Evolutionary conservation across 164 flowering plant genomes (phyloP).

Genomic region (Houttuynia cordata): DNA sequence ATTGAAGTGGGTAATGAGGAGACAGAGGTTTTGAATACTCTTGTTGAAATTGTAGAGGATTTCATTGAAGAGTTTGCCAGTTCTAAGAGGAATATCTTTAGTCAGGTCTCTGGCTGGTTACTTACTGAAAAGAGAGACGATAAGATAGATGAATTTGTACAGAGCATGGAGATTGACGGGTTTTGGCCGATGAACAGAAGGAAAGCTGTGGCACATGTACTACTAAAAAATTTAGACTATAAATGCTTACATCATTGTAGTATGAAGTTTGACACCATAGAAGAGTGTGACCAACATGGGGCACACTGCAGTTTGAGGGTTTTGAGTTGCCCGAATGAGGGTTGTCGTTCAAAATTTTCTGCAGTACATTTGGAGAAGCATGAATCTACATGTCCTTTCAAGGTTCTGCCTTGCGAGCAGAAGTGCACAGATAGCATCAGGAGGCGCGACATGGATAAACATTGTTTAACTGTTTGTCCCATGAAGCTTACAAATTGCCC

Average conservation of each 20-base stretch:
- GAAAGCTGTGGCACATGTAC: slow-evolving; percentile 38
- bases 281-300: slow-evolving; percentile 43
- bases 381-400: slow-evolving; percentile 57
- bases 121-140: slow-evolving; percentile 85
- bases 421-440: slow-evolving; percentile 44
- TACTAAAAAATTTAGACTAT: slow-evolving; percentile 66
- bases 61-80: slow-evolving; percentile 60
- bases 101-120: slow-evolving; percentile 77
- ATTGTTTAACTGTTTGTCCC: slow-evolving; percentile 80
- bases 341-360: slow-evolving; percentile 41
- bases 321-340: slow-evolving; percentile 46
- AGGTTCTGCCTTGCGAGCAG: slow-evolving; percentile 75
- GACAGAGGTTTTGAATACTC: slow-evolving; percentile 38
- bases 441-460: slow-evolving; percentile 89
- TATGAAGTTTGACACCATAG: slow-evolving; percentile 31
- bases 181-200: slow-evolving; percentile 69
- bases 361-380: slow-evolving; percentile 53
- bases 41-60: slow-evolving; percentile 51
- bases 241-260: slow-evolving; percentile 45
- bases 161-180: slow-evolving; percentile 66
- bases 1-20: slow-evolving; percentile 37
- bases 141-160: slow-evolving; percentile 74
- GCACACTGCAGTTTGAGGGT: slow-evolving; percentile 40
- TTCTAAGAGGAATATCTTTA: slow-evolving; percentile 52
- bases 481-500: slow-evolving; percentile 85